Base-by-base conservation (phyloP, 1,284 basidiomycete genomes). In the Puccinia polysora region DNA sequence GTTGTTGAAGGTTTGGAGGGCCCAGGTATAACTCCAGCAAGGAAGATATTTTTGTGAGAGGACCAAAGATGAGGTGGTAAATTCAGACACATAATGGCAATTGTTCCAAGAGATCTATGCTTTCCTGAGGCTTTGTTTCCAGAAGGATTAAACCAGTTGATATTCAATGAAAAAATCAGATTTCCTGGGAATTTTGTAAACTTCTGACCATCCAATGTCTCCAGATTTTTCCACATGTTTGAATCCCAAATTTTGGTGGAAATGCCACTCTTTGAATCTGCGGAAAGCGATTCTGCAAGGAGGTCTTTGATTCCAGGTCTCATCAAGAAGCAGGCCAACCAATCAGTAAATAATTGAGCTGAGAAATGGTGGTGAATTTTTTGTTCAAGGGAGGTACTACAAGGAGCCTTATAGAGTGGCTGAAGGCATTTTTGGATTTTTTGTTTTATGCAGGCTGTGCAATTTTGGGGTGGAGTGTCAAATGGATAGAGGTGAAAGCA, bases 1-100 rank as follows among this genome's bases (percentile, higher is more conserved):
- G n/a, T n/a, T n/a, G n/a, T n/a, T n/a, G n/a, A n/a, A n/a, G 58
- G 28, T 23, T 60, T 34, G 12, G 56, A 59, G 12, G 56, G 56
- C n/a, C 56, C 56, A 59, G 56, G 56, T 18, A 34, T 59, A 18
- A 60, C 20, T 10, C 58, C 58, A 18, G 58, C 58, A 34, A 60
- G 40, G n/a, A 38, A 60, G 3, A 60, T 18, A 15, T 38, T 60
- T 15, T 60, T 20, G 2, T 38, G 58, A 20, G 20, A 20, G 40
- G 36, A 60, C 18, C 58, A 10, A 60, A 38, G 58, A 38, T 36
- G 36, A 6, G 58, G 23, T 38, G 58, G 58, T 5, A 60, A 4
- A 38, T 30, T 38, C n/a, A 60, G 36, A 23, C 28, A 60, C 20
- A 60, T 38, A 38, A 40, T 38, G 5, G 40, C 40, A n/a, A 60